A percentile compares a stretch with the other conserved stretches of the same genome.
phyloP scores from a whole-genome alignment of 2,329 filamentous ascomycete genomes.

The Scedosporium dehoogii region DNA sequence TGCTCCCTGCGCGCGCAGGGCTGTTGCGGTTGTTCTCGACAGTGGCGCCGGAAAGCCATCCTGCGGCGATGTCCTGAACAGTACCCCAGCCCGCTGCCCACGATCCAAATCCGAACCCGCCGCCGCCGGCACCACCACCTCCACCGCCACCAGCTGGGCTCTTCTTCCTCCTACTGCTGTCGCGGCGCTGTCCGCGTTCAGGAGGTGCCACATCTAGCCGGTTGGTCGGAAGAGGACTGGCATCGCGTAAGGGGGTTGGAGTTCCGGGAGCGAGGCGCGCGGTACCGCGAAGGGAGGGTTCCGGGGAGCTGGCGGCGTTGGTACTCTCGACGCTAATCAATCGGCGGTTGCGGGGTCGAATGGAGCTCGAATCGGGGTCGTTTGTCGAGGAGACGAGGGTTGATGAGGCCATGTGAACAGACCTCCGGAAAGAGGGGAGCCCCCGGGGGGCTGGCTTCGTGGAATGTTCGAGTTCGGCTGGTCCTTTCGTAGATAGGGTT shows the following conservation, averaged over 20 bases:
- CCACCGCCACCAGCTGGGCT: not conserved
- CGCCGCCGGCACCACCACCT: not conserved
- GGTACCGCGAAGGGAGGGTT: constrained; percentile 22
- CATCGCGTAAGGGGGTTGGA: constrained; percentile 20
- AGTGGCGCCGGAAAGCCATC: constrained; percentile 2
- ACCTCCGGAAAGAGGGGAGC: not conserved
- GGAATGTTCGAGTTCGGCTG: not conserved
- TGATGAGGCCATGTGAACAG: constrained; percentile 33
- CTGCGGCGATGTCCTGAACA: constrained; percentile 36
- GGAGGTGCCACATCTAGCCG: constrained; percentile 15
- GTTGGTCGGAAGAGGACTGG: constrained; percentile 38
- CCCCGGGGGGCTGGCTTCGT: not conserved
- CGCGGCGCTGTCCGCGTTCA: not conserved
- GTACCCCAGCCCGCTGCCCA: constrained; percentile 46
- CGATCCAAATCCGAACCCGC: constrained; percentile 16
- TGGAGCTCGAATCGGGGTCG: constrained; percentile 27
- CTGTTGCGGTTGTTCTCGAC: not conserved
- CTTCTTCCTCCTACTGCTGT: not conserved
- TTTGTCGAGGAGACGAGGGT: constrained; percentile 30
- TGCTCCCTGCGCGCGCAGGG: constrained; percentile 1
- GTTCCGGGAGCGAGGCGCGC: constrained; percentile 14
- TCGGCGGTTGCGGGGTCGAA: constrained; percentile 41
- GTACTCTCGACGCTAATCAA: constrained; percentile 22
- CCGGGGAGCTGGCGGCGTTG: constrained; percentile 16
- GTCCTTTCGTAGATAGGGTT: not conserved